phyloP scores from a whole-genome alignment of 305 asterid genomes.

The Plantago lanceolata region DNA sequence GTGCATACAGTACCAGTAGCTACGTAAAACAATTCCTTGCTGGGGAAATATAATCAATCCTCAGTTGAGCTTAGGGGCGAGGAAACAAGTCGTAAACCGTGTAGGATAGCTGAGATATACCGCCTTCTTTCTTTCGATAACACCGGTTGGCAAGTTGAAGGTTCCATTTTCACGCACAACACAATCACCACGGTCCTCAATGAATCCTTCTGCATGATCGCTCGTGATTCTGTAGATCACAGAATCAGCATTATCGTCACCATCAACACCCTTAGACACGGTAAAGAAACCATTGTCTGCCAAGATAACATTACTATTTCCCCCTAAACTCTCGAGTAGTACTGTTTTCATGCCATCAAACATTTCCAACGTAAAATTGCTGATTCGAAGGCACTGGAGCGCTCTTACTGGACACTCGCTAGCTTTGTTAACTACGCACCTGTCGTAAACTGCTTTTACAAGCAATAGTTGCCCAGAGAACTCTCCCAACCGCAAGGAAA shows the following conservation, averaged over 20 bases:
- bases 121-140: no score
- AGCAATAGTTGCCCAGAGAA: neutral
- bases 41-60: no score
- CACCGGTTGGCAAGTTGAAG: constrained; percentile 36
- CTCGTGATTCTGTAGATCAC: neutral
- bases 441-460: neutral
- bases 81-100: no score
- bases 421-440: neutral
- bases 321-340: neutral
- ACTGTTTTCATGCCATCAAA: neutral
- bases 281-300: neutral
- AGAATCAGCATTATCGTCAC: no score
- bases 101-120: no score
- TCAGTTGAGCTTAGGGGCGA: no score
- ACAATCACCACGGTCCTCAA: no score
- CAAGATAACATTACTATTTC: neutral
- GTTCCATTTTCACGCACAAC: neutral
- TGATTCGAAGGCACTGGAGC: neutral
- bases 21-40: no score
- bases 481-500: neutral
- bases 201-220: neutral
- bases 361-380: neutral
- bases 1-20: no score
- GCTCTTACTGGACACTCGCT: neutral
- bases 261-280: neutral